A percentile compares a stretch with the other conserved stretches of the same genome.
These are phyloP conservation scores for Nicotiana undulata DNA, from an alignment of 257 asterid genomes.

Conservation along the genomic window DNA sequence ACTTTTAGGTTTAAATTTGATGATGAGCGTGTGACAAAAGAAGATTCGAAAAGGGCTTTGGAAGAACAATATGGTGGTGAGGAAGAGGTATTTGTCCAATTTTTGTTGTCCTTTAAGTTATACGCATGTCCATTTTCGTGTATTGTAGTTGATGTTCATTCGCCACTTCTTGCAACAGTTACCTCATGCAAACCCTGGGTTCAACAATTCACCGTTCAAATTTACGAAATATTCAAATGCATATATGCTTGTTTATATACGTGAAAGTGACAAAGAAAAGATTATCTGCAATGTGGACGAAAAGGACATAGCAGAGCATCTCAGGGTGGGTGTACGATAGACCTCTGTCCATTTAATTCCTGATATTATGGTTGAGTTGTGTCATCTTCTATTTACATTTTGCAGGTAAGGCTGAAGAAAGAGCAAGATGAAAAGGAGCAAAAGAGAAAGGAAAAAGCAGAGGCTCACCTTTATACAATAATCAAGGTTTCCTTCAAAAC, in stretches of 20 bases:
- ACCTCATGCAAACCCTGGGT: constrained; percentile 76
- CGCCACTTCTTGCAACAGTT: constrained; percentile 32
- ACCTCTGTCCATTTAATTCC: background rate
- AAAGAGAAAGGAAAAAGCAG: constrained; percentile 70
- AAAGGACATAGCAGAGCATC: constrained; percentile 80
- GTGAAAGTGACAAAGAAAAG: constrained; percentile 72
- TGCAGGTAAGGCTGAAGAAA: constrained; percentile 67
- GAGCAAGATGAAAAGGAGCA: constrained; percentile 81
- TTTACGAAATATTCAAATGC: constrained; percentile 80
- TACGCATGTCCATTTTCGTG: background rate
- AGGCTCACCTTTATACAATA: constrained; percentile 82
- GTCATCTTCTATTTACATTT: background rate
- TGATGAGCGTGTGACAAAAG: constrained; percentile 46
- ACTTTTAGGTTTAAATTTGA: constrained; percentile 41
- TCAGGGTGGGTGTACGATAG: constrained; percentile 43
- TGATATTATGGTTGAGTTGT: constrained; percentile 6
- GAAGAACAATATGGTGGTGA: constrained; percentile 53
- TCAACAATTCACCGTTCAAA: constrained; percentile 70
- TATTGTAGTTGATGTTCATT: background rate
- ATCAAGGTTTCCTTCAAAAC: constrained; percentile 44
- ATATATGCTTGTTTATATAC: constrained; percentile 80
- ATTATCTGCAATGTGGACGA: constrained; percentile 77
- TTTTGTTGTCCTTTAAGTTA: background rate
- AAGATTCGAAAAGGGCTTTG: constrained; percentile 37
- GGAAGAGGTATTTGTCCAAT: constrained; percentile 31